phyloP scores from a whole-genome alignment of 2,329 filamentous ascomycete species.

The Hysterium pulicare region DNA sequence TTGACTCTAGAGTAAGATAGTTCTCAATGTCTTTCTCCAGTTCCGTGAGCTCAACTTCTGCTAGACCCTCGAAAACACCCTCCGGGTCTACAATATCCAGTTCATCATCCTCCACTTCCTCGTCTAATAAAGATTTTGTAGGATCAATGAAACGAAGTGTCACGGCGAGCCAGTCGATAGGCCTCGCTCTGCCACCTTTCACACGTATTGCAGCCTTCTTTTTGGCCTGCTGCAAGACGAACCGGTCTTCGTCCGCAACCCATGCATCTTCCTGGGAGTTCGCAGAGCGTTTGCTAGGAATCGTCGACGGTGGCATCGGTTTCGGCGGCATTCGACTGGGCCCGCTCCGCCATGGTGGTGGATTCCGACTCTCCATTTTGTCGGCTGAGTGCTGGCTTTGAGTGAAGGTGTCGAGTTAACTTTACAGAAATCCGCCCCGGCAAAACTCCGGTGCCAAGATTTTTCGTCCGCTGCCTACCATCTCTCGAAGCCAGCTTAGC shows the following conservation, averaged over 20 bases:
- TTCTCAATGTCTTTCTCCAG: slow-evolving; percentile 78
- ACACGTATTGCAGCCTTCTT: slow-evolving; percentile 96
- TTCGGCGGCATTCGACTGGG: slow-evolving; percentile 18
- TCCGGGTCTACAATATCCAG: slow-evolving; percentile 77
- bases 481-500: too few species aligned
- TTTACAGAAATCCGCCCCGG: background rate
- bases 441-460: background rate
- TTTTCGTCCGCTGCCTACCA: too few species aligned
- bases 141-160: slow-evolving; percentile 84
- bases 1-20: slow-evolving; percentile 77
- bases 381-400: too few species aligned
- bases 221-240: slow-evolving; percentile 94
- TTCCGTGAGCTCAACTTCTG: slow-evolving; percentile 64
- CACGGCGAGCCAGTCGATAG: slow-evolving; percentile 91
- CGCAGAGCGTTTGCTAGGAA: slow-evolving; percentile 43
- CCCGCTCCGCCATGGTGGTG: slow-evolving; percentile 31
- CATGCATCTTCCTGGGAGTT: slow-evolving; percentile 58
- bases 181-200: slow-evolving; percentile 82
- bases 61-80: slow-evolving; percentile 72
- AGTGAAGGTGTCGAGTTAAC: too few species aligned
- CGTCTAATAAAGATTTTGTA: slow-evolving; percentile 74
- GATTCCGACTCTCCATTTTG: slow-evolving; percentile 31
- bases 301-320: slow-evolving; percentile 27
- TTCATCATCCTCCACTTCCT: slow-evolving; percentile 72
- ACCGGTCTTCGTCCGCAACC: slow-evolving; percentile 91